Evolutionary conservation across 139 green algal species (phyloP).

Genomic region (Parachlorella kessleri): DNA sequence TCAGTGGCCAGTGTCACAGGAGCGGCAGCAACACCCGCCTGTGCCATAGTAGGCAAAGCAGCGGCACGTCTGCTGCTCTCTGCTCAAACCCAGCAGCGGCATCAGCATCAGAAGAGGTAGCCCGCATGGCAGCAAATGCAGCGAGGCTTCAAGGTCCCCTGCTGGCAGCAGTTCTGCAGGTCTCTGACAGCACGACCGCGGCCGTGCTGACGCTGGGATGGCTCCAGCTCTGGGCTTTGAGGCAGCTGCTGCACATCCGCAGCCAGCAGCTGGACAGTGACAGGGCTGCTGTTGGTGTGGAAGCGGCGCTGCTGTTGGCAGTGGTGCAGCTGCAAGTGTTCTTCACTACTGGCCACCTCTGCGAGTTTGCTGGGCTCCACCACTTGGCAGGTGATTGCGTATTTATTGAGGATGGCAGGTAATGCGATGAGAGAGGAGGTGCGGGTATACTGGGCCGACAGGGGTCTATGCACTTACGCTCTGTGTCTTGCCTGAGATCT

Average conservation of each 20-base stretch:
- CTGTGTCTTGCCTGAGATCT: too few relatives aligned
- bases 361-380: constrained; percentile 88
- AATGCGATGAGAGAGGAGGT: neutral
- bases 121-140: too few relatives aligned
- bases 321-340: constrained; percentile 60
- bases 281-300: neutral
- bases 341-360: constrained; percentile 87
- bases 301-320: constrained; percentile 30
- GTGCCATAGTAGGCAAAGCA: too few relatives aligned
- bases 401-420: neutral
- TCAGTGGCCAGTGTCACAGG: too few relatives aligned
- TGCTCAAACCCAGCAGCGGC: too few relatives aligned
- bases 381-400: constrained; percentile 63
- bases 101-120: too few relatives aligned
- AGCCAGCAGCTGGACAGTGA: neutral
- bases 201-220: constrained; percentile 40
- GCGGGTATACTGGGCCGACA: neutral
- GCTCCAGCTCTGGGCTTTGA: constrained; percentile 13
- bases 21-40: too few relatives aligned
- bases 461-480: neutral
- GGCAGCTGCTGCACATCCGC: constrained; percentile 22
- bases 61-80: too few relatives aligned
- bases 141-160: neutral
- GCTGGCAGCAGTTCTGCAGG: constrained; percentile 34
- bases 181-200: constrained; percentile 48